Evolutionary conservation across 1,139 yeast genomes (phyloP).

Genomic region (Yarrowia galli): DNA sequence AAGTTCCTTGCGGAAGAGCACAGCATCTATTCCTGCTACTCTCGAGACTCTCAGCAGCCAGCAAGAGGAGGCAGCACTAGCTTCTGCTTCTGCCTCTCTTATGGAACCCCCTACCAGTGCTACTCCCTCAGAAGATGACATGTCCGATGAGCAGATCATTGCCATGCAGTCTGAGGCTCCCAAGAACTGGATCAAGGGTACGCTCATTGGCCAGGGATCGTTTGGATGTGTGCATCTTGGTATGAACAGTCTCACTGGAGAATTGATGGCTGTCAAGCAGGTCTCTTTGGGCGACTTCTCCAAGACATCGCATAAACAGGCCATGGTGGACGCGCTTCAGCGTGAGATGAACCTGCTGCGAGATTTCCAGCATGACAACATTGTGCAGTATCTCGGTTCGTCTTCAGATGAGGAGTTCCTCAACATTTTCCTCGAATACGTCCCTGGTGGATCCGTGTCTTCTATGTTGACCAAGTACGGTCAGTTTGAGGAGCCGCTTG

Average conservation of each 20-base stretch:
- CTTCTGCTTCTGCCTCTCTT: not conserved
- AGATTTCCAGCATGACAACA: constrained; percentile 87
- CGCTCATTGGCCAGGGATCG: constrained; percentile 92
- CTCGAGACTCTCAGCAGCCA: constrained; percentile 20
- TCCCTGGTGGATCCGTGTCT: constrained; percentile 96
- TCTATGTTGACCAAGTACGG: constrained; percentile 86
- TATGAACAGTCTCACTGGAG: constrained; percentile 91
- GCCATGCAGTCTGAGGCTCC: constrained; percentile 33
- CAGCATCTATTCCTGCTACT: constrained; percentile 6
- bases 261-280: constrained; percentile 95
- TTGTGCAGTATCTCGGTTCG: constrained; percentile 89
- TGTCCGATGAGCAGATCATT: constrained; percentile 29
- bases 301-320: constrained; percentile 55
- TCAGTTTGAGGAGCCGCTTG: constrained; percentile 89
- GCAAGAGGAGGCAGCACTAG: not conserved
- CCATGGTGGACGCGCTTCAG: constrained; percentile 83
- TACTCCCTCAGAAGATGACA: constrained; percentile 17
- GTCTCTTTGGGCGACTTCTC: constrained; percentile 66
- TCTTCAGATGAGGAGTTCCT: constrained; percentile 69
- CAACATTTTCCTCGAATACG: constrained; percentile 90
- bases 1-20: constrained; percentile 4
- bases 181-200: constrained; percentile 79
- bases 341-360: constrained; percentile 82
- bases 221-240: constrained; percentile 95
- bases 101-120: constrained; percentile 3